Evolutionary conservation across 495 filamentous ascomycete genomes (phyloP).

Genomic region (Penicillium taxi): DNA sequence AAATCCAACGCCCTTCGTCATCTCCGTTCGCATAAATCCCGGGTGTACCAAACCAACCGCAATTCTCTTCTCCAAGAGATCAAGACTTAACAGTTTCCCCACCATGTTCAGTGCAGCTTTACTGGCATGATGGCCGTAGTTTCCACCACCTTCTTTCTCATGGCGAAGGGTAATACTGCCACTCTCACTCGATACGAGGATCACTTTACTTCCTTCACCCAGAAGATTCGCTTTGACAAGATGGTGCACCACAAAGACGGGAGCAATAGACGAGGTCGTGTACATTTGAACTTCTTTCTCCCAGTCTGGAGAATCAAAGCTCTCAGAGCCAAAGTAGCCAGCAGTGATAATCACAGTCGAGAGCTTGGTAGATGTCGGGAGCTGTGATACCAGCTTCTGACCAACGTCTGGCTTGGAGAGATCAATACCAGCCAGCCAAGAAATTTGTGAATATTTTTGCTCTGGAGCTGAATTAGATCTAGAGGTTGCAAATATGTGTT

Average conservation of each 20-base stretch:
- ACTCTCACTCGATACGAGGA: slow-evolving; percentile 59
- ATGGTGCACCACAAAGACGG: slow-evolving; percentile 56
- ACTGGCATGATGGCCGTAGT: slow-evolving; percentile 65
- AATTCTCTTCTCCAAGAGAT: slow-evolving; percentile 55
- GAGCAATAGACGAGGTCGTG: slow-evolving; percentile 57
- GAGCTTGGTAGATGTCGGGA: slow-evolving; percentile 37
- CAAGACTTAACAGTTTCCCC: slow-evolving; percentile 59
- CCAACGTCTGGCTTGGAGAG: slow-evolving; percentile 50
- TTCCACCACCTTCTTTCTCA: slow-evolving; percentile 60
- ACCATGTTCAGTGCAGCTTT: slow-evolving; percentile 72
- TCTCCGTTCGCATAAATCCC: slow-evolving; percentile 69
- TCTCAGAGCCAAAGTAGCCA: slow-evolving; percentile 60
- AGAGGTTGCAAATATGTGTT: slow-evolving; percentile 52
- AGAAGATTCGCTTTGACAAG: slow-evolving; percentile 49
- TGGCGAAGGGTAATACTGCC: slow-evolving; percentile 62
- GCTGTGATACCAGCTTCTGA: slow-evolving; percentile 35
- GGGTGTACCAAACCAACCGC: slow-evolving; percentile 63
- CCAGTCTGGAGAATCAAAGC: slow-evolving; percentile 55
- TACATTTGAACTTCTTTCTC: slow-evolving; percentile 64
- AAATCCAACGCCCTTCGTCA: slow-evolving; percentile 62
- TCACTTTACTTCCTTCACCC: slow-evolving; percentile 47
- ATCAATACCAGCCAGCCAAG: slow-evolving; percentile 47
- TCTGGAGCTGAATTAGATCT: slow-evolving; percentile 34
- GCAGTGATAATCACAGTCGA: slow-evolving; percentile 58
- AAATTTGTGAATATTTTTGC: slow-evolving; percentile 28